Evolutionary conservation across 2,329 filamentous ascomycete species (phyloP), one percentile per base, ranked within the genome.

Genomic region (Aspergillus pseudoviridinutans): DNA sequence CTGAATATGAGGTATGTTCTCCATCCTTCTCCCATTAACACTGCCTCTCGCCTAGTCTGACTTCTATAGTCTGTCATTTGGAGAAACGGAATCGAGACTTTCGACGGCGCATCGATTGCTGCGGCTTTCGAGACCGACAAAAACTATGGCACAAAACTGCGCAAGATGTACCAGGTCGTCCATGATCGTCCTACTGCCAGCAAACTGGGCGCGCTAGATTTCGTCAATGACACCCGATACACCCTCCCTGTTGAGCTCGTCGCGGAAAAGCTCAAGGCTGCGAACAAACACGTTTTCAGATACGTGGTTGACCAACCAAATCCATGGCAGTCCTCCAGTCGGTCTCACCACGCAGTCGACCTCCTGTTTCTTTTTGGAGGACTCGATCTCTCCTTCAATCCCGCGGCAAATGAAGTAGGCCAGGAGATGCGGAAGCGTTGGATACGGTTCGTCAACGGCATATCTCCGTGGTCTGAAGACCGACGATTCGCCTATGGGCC

Each of bases 301-400:
- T 81, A 77, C 41, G 60, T 78, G 0, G 60, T 80, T 1, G 79
- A 81, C 42, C 74, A 81, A 54, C 50, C 68, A 0, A 81, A 81
- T 38, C 79, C 79, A 4, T 80, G 76, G 76, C 79, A 81, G 51
- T 54, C 72, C 0, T 80, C 78, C 0, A 76, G 73, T 8, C 70
- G 79, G 0, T 69, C 78, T 2, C 79, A 81, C 42, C 79, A 81
- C 57, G 79, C 76, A 0, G 75, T 81, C 2, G 79, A 81, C 59
- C 64, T 81, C 3, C 56, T 80, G 1, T 73, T 79, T 8, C 61
- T 80, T 0, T 81, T 80, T 27, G 76, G 71, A 0, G 74, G 74
- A 0, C 61, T 78, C 3, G 74, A 78, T 53, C 55, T 78, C 0
- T 66, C 67, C 0, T 73, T 73, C 24, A 71, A 72, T 1, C 68